These are phyloP conservation scores for Saturnispora diversa DNA, from an alignment of 805 yeast genomes.

Conservation along the genomic window DNA sequence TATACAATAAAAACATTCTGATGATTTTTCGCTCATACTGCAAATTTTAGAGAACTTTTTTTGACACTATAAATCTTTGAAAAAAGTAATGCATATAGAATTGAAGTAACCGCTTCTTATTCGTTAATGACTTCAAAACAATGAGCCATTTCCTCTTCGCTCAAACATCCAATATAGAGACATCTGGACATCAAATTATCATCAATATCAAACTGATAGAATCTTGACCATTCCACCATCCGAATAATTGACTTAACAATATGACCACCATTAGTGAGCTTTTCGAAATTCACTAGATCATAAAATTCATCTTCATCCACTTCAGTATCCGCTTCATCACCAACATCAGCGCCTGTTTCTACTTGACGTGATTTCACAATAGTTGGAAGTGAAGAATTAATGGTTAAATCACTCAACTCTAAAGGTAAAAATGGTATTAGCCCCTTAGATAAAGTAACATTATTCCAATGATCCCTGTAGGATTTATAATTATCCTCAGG, in stretches of 20 bases:
- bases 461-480: slow-evolving; percentile 53
- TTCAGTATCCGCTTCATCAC: slow-evolving; percentile 2
- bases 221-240: slow-evolving; percentile 76
- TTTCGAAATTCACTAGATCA: slow-evolving; percentile 62
- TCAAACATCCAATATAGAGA: slow-evolving; percentile 65
- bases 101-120: background rate
- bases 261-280: slow-evolving; percentile 66
- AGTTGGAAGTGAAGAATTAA: slow-evolving; percentile 59
- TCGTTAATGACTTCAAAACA: slow-evolving; percentile 24
- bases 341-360: background rate
- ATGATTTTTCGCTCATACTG: too few relatives aligned
- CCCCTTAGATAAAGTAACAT: slow-evolving; percentile 55
- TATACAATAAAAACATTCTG: too few relatives aligned
- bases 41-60: too few relatives aligned
- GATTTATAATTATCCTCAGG: slow-evolving; percentile 66
- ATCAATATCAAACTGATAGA: slow-evolving; percentile 49
- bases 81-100: background rate
- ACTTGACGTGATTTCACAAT: slow-evolving; percentile 27
- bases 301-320: slow-evolving; percentile 22
- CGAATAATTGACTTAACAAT: slow-evolving; percentile 71
- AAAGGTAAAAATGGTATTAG: slow-evolving; percentile 87
- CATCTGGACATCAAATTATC: slow-evolving; percentile 74
- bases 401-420: slow-evolving; percentile 72
- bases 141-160: slow-evolving; percentile 61
- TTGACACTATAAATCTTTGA: background rate